phyloP scores from a whole-genome alignment of 768 basidiomycete species.

The Lactarius sp. region DNA sequence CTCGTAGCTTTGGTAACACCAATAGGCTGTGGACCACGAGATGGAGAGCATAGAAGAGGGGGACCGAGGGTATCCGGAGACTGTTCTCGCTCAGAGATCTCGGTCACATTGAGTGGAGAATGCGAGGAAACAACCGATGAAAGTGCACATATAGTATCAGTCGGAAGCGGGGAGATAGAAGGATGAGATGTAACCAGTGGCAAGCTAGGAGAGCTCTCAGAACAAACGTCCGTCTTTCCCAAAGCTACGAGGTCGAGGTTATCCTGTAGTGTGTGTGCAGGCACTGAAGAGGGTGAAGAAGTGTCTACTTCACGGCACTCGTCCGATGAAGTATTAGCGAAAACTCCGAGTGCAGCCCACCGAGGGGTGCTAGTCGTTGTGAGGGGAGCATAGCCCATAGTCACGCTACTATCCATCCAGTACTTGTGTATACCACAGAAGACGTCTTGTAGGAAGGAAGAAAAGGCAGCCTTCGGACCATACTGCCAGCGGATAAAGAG shows the following conservation, averaged over 20 bases:
- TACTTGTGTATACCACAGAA: constrained; percentile 10
- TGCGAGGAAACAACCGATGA: background rate
- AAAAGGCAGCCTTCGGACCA: constrained; percentile 5
- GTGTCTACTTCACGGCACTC: background rate
- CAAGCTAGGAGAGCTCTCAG: background rate
- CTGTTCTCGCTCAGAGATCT: background rate
- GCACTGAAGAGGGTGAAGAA: background rate
- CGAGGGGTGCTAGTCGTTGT: background rate
- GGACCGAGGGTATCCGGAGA: background rate
- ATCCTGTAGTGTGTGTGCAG: background rate
- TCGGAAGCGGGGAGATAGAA: background rate
- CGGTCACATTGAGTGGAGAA: background rate
- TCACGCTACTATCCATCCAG: constrained; percentile 17
- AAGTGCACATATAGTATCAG: background rate
- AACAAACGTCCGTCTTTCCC: background rate
- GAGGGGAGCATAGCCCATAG: background rate
- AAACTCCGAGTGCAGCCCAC: background rate
- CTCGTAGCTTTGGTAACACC: background rate
- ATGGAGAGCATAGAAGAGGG: background rate
- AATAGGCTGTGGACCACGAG: background rate
- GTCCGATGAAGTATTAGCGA: background rate
- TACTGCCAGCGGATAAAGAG: constrained; percentile 12
- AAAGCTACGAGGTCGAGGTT: background rate
- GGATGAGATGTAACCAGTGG: background rate
- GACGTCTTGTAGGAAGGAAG: constrained; percentile 18